phyloP scores from a whole-genome alignment of 495 filamentous ascomycete genomes.

The Massariosphaeria phaeospora region DNA sequence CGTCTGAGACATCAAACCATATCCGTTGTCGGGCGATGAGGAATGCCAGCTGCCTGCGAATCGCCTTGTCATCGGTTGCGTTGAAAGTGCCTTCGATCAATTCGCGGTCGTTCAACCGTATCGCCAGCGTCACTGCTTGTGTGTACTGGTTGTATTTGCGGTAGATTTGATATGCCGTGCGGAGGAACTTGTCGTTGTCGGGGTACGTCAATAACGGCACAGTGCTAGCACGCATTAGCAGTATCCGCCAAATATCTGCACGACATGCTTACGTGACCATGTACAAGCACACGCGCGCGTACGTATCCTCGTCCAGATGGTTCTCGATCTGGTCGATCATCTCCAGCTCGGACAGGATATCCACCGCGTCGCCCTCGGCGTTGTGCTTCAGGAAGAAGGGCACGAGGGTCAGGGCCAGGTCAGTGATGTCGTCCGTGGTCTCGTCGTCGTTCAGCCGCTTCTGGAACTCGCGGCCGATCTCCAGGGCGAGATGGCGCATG shows the following conservation, averaged over 20 bases:
- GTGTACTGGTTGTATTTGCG: conserved; percentile 83
- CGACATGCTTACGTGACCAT: conserved; percentile 64
- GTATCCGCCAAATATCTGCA: neutral
- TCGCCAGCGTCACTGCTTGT: conserved; percentile 89
- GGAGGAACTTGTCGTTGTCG: conserved; percentile 91
- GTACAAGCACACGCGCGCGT: conserved; percentile 87
- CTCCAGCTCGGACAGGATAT: conserved; percentile 92
- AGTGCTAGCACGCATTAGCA: conserved; percentile 53
- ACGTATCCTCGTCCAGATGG: conserved; percentile 91
- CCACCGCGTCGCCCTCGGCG: conserved; percentile 95
- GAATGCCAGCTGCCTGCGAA: conserved; percentile 94
- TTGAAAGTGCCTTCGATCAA: conserved; percentile 75
- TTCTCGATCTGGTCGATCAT: conserved; percentile 89
- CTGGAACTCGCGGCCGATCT: conserved; percentile 90
- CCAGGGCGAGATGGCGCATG: conserved; percentile 87
- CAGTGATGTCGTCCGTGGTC: conserved; percentile 64
- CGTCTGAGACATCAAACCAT: conserved; percentile 60
- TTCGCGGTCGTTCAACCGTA: conserved; percentile 79
- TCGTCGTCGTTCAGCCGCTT: conserved; percentile 68
- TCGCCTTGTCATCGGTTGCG: conserved; percentile 69
- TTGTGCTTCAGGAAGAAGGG: conserved; percentile 96
- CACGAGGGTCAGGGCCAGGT: conserved; percentile 77
- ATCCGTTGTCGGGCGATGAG: conserved; percentile 88
- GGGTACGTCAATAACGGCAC: conserved; percentile 95
- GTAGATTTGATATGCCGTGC: conserved; percentile 87